Evolutionary conservation across 1,284 basidiomycete species (phyloP).

Genomic region (Malassezia furfur): DNA sequence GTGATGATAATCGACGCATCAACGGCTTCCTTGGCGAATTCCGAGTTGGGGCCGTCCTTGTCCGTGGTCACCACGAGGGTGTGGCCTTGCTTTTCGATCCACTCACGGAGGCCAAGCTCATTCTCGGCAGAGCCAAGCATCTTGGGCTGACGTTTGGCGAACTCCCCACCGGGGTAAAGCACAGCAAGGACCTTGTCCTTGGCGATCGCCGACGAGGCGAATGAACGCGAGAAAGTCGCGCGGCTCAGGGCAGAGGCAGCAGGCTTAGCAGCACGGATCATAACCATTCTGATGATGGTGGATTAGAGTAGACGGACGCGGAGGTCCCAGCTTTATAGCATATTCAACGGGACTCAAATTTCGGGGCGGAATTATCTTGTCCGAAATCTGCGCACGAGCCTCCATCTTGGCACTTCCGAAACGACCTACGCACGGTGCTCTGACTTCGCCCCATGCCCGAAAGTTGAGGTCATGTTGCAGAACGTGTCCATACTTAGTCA

Average conservation of each 20-base stretch:
- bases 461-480: too few relatives aligned
- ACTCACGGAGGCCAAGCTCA: conserved; percentile 49
- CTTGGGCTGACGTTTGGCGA: conserved; percentile 69
- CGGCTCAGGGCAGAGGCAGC: not conserved
- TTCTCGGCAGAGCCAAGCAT: conserved; percentile 85
- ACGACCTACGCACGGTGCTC: too few relatives aligned
- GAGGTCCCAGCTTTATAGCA: too few relatives aligned
- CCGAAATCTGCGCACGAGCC: too few relatives aligned
- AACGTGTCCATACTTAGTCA: too few relatives aligned
- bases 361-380: too few relatives aligned
- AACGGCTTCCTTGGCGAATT: conserved; percentile 75
- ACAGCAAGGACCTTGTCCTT: conserved; percentile 64
- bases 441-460: too few relatives aligned
- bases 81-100: conserved; percentile 61
- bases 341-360: too few relatives aligned
- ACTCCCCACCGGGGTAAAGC: conserved; percentile 60
- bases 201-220: not conserved
- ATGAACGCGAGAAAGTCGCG: not conserved
- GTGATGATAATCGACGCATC: conserved; percentile 60
- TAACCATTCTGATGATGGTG: too few relatives aligned
- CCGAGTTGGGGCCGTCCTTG: conserved; percentile 77
- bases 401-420: too few relatives aligned
- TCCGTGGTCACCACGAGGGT: conserved; percentile 58
- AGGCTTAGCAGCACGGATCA: not conserved
- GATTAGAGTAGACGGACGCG: too few relatives aligned